These are phyloP conservation scores for Anacardium occidentale DNA, from an alignment of 345 rosid species.

Conservation along the genomic window DNA sequence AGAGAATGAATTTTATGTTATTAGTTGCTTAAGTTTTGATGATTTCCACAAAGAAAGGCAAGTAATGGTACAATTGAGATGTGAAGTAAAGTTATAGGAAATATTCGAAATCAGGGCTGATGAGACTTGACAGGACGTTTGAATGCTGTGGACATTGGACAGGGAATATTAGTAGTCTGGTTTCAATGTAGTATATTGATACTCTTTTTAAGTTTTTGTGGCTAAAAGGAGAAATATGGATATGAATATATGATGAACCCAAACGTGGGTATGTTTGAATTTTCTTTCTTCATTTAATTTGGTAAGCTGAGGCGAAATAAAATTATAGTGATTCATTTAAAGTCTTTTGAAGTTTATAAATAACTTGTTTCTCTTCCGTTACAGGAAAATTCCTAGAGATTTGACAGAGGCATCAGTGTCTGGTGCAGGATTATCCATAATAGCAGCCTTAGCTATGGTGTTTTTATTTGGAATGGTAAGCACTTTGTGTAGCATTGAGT, in stretches of 20 bases:
- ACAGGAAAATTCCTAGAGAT: conserved; percentile 99
- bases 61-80: neutral
- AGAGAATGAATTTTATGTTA: neutral
- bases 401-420: conserved; percentile 96
- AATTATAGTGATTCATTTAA: neutral
- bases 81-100: neutral
- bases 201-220: neutral
- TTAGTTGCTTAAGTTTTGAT: neutral
- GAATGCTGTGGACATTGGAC: neutral
- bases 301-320: neutral
- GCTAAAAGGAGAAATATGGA: neutral
- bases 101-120: neutral
- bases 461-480: conserved; percentile 98
- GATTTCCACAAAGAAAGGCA: neutral
- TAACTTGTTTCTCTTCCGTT: conserved; percentile 16
- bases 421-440: conserved; percentile 90
- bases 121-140: neutral
- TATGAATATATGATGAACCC: neutral
- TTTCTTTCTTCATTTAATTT: neutral
- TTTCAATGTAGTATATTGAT: neutral
- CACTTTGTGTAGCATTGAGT: neutral
- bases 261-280: neutral
- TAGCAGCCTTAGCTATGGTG: conserved; percentile 83
- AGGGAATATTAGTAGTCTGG: neutral
- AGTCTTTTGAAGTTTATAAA: neutral